phyloP scores from a whole-genome alignment of 2,329 filamentous ascomycete genomes.

The Clonostachys byssicola region DNA sequence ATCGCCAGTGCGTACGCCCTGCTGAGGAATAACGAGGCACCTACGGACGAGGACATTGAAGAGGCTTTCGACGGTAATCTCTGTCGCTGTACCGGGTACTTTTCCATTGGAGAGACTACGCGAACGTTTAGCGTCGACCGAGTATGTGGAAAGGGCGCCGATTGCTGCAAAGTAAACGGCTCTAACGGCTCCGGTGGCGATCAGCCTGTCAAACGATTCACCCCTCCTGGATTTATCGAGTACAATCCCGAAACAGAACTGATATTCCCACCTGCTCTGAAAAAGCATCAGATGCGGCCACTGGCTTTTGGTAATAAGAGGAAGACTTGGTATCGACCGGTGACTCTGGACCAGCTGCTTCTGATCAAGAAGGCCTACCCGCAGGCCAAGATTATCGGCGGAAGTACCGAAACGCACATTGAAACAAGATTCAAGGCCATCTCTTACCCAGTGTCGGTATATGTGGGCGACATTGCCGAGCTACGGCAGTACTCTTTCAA shows the following conservation, averaged over 20 bases:
- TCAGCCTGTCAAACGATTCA: slow-evolving; percentile 64
- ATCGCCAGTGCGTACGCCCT: slow-evolving; percentile 97
- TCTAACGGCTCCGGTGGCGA: slow-evolving; percentile 29
- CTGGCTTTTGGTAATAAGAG: slow-evolving; percentile 90
- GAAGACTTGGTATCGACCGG: slow-evolving; percentile 90
- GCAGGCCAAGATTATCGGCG: slow-evolving; percentile 88
- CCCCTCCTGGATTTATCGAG: slow-evolving; percentile 86
- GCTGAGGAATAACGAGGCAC: slow-evolving; percentile 75
- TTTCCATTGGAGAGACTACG: slow-evolving; percentile 89
- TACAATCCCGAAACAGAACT: slow-evolving; percentile 92
- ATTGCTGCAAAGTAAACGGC: slow-evolving; percentile 70
- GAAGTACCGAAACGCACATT: slow-evolving; percentile 95
- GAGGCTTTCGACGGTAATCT: slow-evolving; percentile 97
- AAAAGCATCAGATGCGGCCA: slow-evolving; percentile 76
- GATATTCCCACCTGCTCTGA: slow-evolving; percentile 85
- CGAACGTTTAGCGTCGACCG: slow-evolving; percentile 72
- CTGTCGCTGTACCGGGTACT: slow-evolving; percentile 92
- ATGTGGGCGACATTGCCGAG: slow-evolving; percentile 89
- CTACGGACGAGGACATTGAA: slow-evolving; percentile 80
- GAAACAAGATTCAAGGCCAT: slow-evolving; percentile 98
- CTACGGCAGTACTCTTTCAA: slow-evolving; percentile 76
- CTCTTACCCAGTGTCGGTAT: slow-evolving; percentile 85
- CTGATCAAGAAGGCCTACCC: slow-evolving; percentile 87
- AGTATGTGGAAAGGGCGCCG: slow-evolving; percentile 46
- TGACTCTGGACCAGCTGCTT: slow-evolving; percentile 79